Base-by-base conservation (phyloP, 2,329 filamentous ascomycete species). In the Calonectria henricotiae region DNA sequence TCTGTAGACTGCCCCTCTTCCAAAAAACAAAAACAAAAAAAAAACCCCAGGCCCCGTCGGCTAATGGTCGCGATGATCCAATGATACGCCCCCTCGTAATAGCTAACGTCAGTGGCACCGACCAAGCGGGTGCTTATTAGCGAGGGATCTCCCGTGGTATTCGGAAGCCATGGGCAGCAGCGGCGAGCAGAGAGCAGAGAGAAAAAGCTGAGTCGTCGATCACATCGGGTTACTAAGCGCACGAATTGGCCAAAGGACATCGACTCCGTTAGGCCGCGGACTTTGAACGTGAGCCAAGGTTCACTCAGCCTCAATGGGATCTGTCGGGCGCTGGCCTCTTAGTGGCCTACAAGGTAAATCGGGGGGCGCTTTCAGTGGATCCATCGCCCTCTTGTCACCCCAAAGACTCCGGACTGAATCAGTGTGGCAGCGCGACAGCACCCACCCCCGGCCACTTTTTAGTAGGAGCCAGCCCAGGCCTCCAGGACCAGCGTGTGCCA, bases 251-350 rank as follows among this genome's bases (percentile, higher is more conserved):
- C 32, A 55, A 30, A 23, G 30, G 30, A 3, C 17, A 12, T 54
- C 27, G 49, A 54, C 27, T 32, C 17, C 32, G 49, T 35, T 13
- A 55, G n/a, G 51, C 51, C 51, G 30, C 30, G 49, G 49, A 54
- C 17, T 54, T 54, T 47, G 15, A 25, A 49, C 13, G 46, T 15
- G 32, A 37, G 51, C 51, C 32, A 55, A 55, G 51, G 51, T 55
- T 55, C 51, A 35, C 51, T 55, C 51, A 55, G 51, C 51, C 51
- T 55, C 51, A 55, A 55, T 55, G 51, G n/a, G 12, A 37, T 17
- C 27, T 49, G 46, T n/a, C 46, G 46, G 46, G 25, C 61, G 13
- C 44, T 46, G 23, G 23, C 32, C 37, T 44, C 62, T 49, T 15
- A 58, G 51, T 55, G 51, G 49, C 30, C 51, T 30, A 55, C 30